Percentiles rank a stretch among this genome's conserved stretches.
Evolutionary conservation across 2,329 filamentous ascomycete species (phyloP).

Genomic region (Macroventuria anomochaeta): DNA sequence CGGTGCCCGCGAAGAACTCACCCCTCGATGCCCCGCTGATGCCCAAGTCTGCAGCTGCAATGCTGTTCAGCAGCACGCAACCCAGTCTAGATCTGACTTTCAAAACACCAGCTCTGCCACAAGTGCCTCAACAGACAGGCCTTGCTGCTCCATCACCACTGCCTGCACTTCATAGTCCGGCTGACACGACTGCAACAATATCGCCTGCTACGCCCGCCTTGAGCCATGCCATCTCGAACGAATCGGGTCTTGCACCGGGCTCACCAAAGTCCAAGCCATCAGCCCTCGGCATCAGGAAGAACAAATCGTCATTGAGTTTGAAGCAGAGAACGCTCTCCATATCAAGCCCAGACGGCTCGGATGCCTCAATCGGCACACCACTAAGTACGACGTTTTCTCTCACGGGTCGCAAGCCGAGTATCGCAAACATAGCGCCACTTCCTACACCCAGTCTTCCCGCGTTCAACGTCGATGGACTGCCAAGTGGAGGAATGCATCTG

Average conservation of each 20-base stretch:
- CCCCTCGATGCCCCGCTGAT: conserved; percentile 41
- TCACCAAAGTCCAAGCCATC: conserved; percentile 46
- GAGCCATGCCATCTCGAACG: conserved; percentile 52
- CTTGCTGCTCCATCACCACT: conserved; percentile 43
- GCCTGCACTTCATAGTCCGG: conserved; percentile 48
- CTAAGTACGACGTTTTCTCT: conserved; percentile 70
- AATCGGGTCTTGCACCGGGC: conserved; percentile 48
- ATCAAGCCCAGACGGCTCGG: conserved; percentile 65
- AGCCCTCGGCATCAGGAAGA: conserved; percentile 52
- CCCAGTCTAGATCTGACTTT: conserved; percentile 36
- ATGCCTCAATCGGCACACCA: conserved; percentile 76
- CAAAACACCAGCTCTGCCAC: conserved; percentile 44
- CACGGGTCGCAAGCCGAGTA: conserved; percentile 55
- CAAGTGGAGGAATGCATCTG: conserved; percentile 74
- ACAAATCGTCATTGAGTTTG: conserved; percentile 66
- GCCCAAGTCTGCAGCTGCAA: conserved; percentile 46
- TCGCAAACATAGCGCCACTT: conserved; percentile 67
- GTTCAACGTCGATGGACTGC: conserved; percentile 65
- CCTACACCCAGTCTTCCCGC: conserved; percentile 71
- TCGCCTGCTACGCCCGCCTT: conserved; percentile 48
- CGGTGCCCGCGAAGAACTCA: conserved; percentile 41
- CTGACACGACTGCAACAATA: conserved; percentile 51
- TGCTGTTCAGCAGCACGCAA: conserved; percentile 37
- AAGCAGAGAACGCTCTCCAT: conserved; percentile 77
- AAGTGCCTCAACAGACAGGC: conserved; percentile 30